Evolutionary conservation across 2,329 filamentous ascomycete genomes (phyloP), one percentile per base, ranked within the genome.

Genomic region (Nothophoma quercina): DNA sequence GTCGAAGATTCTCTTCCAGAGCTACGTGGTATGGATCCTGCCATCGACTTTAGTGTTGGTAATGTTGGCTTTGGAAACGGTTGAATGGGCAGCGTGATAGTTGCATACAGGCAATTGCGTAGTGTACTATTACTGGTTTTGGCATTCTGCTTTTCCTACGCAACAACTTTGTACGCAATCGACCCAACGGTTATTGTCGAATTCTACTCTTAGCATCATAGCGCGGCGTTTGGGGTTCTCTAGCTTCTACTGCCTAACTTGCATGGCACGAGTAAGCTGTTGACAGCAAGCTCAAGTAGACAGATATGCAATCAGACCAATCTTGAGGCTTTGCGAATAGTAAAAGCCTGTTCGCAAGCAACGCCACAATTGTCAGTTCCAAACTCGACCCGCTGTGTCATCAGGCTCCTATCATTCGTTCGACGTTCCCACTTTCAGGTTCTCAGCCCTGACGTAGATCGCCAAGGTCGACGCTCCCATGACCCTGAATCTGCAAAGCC

Each of bases 21-120:
- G 93, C 77, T 96, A 96, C 71, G 91, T 99, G 54, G 88, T 97
- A 59, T 96, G 92, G 91, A 98, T 99, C 63, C 83, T 99, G 42
- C 95, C 95, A 2, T 96, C 91, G 30, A 99, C 95, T 1, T 83
- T 99, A 33, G 70, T 96, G 28, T 83, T 98, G 34, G 95, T 99
- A 85, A 90, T 69, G 95, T 46, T 49, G 5, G 46, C 93, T 16
- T 81, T 99, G 41, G 92, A 98, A 74, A 92, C 95, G 2, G 87
- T 98, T 5, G 90, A 96, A 70, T 97, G 93, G 93, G 90, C 92
- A n/a, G 55, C 58, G 40, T 59, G 26, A 55, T n/a, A 22, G 12
- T 15, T 8, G 26, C 18, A 16, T 12, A 38, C 25, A 25, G 9
- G n/a, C 5, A 12, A 15, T 40, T 28, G 13, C 22, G 19, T 15